Percentiles rank a stretch among this genome's conserved stretches.
These are phyloP conservation scores for Metschnikowia peoriensis DNA, from an alignment of 805 yeast genomes.

Conservation along the genomic window DNA sequence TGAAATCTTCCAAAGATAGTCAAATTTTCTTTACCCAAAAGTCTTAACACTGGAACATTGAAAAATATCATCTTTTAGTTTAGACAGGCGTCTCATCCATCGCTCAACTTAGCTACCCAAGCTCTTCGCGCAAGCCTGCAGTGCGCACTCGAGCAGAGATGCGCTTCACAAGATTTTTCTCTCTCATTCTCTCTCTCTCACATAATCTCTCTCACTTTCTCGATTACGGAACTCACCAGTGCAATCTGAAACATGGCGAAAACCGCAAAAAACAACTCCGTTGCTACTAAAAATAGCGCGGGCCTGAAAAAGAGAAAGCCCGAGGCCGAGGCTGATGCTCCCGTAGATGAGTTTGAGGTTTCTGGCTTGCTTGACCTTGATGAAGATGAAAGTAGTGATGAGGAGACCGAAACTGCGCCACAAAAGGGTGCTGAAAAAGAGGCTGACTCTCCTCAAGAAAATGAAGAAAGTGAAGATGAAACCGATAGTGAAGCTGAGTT, in stretches of 20 bases:
- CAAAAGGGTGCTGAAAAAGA: background rate
- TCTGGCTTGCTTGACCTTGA: constrained; percentile 16
- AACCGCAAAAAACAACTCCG: constrained; percentile 6
- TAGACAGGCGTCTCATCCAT: too few relatives aligned
- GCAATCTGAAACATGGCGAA: constrained; percentile 14
- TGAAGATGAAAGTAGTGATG: constrained; percentile 13
- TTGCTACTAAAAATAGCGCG: constrained; percentile 1
- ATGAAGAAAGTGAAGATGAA: constrained; percentile 5
- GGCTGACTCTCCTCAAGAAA: background rate
- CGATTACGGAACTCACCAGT: background rate
- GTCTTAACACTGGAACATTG: too few relatives aligned
- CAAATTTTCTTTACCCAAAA: too few relatives aligned
- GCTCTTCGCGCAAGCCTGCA: constrained; percentile 9
- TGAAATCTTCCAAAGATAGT: too few relatives aligned
- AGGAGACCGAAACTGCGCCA: background rate
- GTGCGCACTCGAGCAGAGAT: constrained; percentile 5
- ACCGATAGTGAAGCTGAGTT: constrained; percentile 44
- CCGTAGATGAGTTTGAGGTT: constrained; percentile 15
- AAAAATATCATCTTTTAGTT: too few relatives aligned
- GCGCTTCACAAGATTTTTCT: constrained; percentile 12
- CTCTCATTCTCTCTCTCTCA: too few relatives aligned
- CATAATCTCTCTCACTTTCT: too few relatives aligned
- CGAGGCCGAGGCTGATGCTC: constrained; percentile 13
- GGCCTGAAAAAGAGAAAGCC: constrained; percentile 16
- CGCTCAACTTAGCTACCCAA: too few relatives aligned